Evolutionary conservation across 2,329 filamentous ascomycete genomes (phyloP), one percentile per base, ranked within the genome.

Genomic region (Claviceps paspali): DNA sequence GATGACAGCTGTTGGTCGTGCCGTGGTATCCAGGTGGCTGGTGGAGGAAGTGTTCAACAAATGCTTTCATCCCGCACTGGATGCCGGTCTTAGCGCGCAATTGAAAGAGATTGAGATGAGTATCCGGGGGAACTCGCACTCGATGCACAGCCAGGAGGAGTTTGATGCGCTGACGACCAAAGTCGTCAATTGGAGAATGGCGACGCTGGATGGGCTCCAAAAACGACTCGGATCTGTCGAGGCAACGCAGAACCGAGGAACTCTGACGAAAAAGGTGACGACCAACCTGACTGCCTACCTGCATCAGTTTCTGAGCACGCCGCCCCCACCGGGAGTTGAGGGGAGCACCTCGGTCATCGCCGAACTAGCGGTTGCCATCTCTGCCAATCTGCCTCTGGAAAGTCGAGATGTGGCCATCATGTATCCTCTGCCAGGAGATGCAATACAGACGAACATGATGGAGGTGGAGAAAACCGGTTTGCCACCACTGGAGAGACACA

Each of bases 1-100:
- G 59, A 98, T 98, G 91, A 96, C 86, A 6, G 87, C 87, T 5
- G 81, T 93, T 18, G 91, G 91, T 12, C 76, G 88, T 38, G 86
- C 88, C 10, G 76, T 87, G 45, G 86, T 98, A 47, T 82, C 82
- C 21, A 75, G 79, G 42, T 98, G 88, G 85, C 63, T 98, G 5
- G 78, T 88, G 18, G 84, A 94, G 33, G 84, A 93, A 52, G 73
- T 96, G 30, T 93, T 96, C 55, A 79, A 92, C 55, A 79, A 79
- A 38, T 87, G 82, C 58, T 96, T 98, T 62, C 91, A 98, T 52
- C 91, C 91, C 0, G 79, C 79, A 8, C 68, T 98, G 10, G 85
- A 95, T 36, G 67, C 73, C 0, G 67, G 68, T 8, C 65, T 96
- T 18, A 93, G 85, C 47, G 65, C 70, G 10, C 77, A 83, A 45